Percentiles rank a stretch among this genome's conserved stretches.
These are phyloP conservation scores for Globisporangium spiculum DNA, from an alignment of 352 stramenopile species.

Conservation along the genomic window DNA sequence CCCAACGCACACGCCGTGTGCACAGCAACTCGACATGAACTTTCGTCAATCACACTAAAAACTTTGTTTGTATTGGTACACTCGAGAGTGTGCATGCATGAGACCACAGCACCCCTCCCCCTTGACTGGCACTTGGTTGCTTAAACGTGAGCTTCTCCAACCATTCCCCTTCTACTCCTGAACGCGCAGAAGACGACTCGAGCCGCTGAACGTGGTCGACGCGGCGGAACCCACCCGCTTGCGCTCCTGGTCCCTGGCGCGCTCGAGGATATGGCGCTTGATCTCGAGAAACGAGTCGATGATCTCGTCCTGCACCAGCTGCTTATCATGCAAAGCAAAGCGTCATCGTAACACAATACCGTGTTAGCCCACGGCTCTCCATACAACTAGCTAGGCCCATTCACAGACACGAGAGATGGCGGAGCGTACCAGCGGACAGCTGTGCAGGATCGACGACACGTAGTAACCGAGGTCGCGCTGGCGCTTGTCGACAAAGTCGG, in stretches of 20 bases:
- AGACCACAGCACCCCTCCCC: background rate
- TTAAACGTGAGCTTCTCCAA: background rate
- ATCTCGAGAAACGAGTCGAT: slow-evolving; percentile 88
- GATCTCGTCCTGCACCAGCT: slow-evolving; percentile 85
- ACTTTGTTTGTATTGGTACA: background rate
- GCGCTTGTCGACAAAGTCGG: slow-evolving; percentile 85
- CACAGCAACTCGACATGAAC: background rate
- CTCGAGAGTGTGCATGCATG: background rate
- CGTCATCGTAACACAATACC: background rate
- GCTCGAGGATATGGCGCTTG: slow-evolving; percentile 79
- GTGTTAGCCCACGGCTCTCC: background rate
- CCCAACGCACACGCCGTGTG: too few relatives aligned
- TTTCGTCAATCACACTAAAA: background rate
- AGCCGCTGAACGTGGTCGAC: background rate
- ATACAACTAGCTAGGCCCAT: background rate
- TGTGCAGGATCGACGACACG: slow-evolving; percentile 82
- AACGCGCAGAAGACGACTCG: slow-evolving; percentile 14
- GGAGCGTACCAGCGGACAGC: slow-evolving; percentile 51
- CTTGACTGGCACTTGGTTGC: background rate
- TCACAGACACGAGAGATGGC: background rate
- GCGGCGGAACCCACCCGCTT: slow-evolving; percentile 18
- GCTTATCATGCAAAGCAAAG: background rate
- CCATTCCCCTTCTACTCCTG: slow-evolving; percentile 9
- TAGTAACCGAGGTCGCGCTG: slow-evolving; percentile 87
- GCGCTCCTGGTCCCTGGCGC: slow-evolving; percentile 48